phyloP scores from a whole-genome alignment of 257 asterid species.

The Solanum pennellii region DNA sequence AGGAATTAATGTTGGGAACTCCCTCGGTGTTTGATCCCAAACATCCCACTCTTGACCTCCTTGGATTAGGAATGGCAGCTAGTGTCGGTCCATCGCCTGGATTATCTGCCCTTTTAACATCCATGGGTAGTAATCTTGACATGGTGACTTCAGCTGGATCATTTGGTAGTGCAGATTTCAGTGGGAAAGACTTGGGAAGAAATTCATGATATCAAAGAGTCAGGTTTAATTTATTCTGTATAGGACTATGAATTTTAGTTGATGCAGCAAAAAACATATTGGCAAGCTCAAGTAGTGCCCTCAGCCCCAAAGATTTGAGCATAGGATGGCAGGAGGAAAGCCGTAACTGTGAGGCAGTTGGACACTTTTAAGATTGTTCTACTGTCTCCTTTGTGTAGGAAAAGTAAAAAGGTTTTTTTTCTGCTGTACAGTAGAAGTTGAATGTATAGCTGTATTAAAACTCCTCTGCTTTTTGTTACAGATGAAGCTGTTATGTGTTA shows the following conservation, averaged over 20 bases:
- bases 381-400: neutral
- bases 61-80: conserved; percentile 82
- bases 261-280: neutral
- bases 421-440: neutral
- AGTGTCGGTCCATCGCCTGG: conserved; percentile 45
- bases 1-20: conserved; percentile 81
- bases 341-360: neutral
- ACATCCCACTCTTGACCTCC: conserved; percentile 76
- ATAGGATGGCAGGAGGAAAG: neutral
- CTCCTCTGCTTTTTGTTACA: neutral
- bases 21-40: conserved; percentile 72
- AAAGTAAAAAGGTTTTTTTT: neutral
- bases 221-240: neutral
- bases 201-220: conserved; percentile 10
- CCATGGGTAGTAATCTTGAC: conserved; percentile 47
- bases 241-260: neutral
- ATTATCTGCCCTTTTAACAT: conserved; percentile 63
- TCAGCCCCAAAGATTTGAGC: neutral
- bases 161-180: conserved; percentile 33
- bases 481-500: neutral
- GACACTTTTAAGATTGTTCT: neutral
- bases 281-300: neutral
- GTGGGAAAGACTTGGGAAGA: conserved; percentile 38
- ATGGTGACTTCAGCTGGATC: conserved; percentile 29
- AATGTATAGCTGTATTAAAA: neutral